Evolutionary conservation across 2,329 filamentous ascomycete species (phyloP).

Genomic region (Xylaria sp.): DNA sequence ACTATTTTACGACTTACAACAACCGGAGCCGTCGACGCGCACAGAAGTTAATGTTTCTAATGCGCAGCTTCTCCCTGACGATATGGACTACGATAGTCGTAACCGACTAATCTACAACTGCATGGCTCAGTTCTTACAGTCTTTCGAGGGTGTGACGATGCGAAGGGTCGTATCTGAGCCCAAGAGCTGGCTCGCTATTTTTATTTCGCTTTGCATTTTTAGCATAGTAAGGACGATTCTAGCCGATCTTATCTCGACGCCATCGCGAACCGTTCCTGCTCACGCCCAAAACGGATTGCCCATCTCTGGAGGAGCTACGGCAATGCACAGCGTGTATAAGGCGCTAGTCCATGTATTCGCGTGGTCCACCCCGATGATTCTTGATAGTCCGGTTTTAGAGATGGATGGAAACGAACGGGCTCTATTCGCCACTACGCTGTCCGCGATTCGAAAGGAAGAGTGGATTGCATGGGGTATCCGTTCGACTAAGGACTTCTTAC

Average conservation of each 20-base stretch:
- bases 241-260: constrained; percentile 56
- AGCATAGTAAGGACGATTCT: constrained; percentile 65
- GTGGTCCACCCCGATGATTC: constrained; percentile 56
- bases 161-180: constrained; percentile 54
- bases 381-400: constrained; percentile 57
- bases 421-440: constrained; percentile 56
- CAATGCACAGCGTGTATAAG: constrained; percentile 63
- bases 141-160: constrained; percentile 60
- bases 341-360: constrained; percentile 62
- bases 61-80: constrained; percentile 53
- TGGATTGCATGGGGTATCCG: constrained; percentile 60
- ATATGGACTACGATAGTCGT: constrained; percentile 60
- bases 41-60: constrained; percentile 52
- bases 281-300: constrained; percentile 45
- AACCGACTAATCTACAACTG: constrained; percentile 62
- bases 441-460: constrained; percentile 58
- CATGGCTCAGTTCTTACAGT: constrained; percentile 63
- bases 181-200: constrained; percentile 62
- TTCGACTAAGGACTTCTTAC: constrained; percentile 62
- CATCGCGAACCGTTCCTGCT: constrained; percentile 43
- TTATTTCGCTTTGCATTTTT: constrained; percentile 68
- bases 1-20: constrained; percentile 64
- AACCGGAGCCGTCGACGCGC: constrained; percentile 59
- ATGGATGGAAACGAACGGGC: constrained; percentile 59
- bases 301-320: constrained; percentile 45